Evolutionary conservation across 768 basidiomycete genomes (phyloP), one percentile per base, ranked within the genome.

Genomic region (Tulasnella sp.): DNA sequence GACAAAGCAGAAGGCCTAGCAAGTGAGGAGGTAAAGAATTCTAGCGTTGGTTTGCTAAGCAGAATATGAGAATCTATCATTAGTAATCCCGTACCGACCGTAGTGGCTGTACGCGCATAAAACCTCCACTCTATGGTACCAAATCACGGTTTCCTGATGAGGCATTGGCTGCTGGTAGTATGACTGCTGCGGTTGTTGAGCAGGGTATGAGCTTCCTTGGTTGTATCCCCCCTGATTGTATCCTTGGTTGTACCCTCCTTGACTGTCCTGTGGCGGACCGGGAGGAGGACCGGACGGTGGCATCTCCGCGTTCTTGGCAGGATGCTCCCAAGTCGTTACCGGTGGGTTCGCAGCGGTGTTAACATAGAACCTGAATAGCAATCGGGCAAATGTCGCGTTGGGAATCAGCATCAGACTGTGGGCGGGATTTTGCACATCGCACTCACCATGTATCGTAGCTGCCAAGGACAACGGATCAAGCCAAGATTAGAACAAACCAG

Each of bases 401-500:
- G 72, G 9, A 73, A 75, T 80, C 24, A 48, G 44, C 44, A 3
- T 44, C 76, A 24, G 24, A 28, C 42, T 3, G 60, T 44, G 34
- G 72, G 46, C 34, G 46, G 34, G 69, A 75, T 41, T 28, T 64
- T 12, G 44, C 31, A 2, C 44, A 73, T 28, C 42, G 76, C 50
- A 58, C 79, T 42, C 46, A 80, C 79, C 79, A 80, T 44, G 79
- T 44, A 31, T 80, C 60, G 79, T 80, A 80, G 79, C 79, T 80
- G 79, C 31, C 28, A 75, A 48, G 50, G 7, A 77, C 20, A 8
- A 72, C 37, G 58, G n/a, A 69, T 5, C 18, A 60, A 24, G 3
- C 41, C 77, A 48, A 8, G 54, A 40, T 78, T 4, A 42, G 77
- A 11, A 34, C 31, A 37, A 16, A 72, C 40, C 6, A 40, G 40